phyloP scores from a whole-genome alignment of 2,329 filamentous ascomycete genomes.

The Shiraia sp. region DNA sequence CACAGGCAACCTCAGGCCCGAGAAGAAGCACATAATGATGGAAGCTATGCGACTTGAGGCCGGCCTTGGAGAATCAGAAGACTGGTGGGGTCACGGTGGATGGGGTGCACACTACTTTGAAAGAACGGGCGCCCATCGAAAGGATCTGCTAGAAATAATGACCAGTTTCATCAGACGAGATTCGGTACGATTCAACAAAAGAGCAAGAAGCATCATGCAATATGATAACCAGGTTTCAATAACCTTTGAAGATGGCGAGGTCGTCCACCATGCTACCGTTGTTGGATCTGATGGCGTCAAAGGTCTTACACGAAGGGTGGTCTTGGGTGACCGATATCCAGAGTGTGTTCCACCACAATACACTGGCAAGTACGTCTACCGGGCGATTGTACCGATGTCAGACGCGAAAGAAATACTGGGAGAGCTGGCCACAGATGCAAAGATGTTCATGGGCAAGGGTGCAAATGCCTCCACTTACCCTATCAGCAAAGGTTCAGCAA shows the following conservation, averaged over 20 bases:
- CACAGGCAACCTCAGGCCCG: slow-evolving; percentile 44
- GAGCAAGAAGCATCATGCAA: slow-evolving; percentile 34
- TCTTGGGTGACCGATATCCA: slow-evolving; percentile 19
- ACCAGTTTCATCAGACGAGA: slow-evolving; percentile 49
- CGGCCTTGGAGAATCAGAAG: slow-evolving; percentile 45
- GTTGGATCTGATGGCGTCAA: slow-evolving; percentile 57
- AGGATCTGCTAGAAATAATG: slow-evolving; percentile 51
- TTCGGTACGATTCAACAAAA: slow-evolving; percentile 33
- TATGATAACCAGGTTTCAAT: slow-evolving; percentile 42
- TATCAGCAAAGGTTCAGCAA: slow-evolving; percentile 22
- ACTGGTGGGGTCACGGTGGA: slow-evolving; percentile 42
- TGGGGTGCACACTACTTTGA: slow-evolving; percentile 46
- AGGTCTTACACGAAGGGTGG: slow-evolving; percentile 21
- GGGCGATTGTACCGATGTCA: slow-evolving; percentile 38
- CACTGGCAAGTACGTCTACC: slow-evolving; percentile 31
- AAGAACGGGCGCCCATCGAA: slow-evolving; percentile 49
- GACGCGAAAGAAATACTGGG: slow-evolving; percentile 46
- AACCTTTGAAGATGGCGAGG: slow-evolving; percentile 43
- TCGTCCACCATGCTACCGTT: slow-evolving; percentile 44
- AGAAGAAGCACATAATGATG: slow-evolving; percentile 47
- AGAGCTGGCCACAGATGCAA: slow-evolving; percentile 31
- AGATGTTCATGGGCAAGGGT: slow-evolving; percentile 30
- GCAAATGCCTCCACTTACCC: slow-evolving; percentile 26
- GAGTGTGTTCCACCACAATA: slow-evolving; percentile 27
- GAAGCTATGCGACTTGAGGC: slow-evolving; percentile 48